Conservation (phyloP, 2,329 filamentous ascomycete species). For the Hirsutella minnesotensis region DNA sequence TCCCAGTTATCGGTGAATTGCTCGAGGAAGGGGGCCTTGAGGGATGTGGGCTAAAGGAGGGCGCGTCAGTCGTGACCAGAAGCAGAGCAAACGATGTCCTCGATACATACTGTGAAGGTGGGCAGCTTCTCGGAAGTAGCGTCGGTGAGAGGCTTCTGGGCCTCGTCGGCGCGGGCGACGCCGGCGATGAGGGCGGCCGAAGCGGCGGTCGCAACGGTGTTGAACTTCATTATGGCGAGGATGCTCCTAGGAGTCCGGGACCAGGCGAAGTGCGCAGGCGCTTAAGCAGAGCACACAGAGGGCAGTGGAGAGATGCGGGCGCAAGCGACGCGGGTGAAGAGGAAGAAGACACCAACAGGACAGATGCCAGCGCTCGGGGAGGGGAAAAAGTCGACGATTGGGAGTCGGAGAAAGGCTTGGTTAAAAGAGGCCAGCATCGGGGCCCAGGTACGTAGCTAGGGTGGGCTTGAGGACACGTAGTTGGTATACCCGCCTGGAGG, state of each 20-base stretch:
- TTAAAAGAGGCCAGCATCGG: neutral
- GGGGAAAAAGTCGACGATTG: neutral
- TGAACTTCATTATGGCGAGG: conserved; percentile 65
- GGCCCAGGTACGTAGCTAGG: neutral
- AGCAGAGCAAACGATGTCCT: neutral
- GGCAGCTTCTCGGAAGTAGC: conserved; percentile 51
- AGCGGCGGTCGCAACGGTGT: conserved; percentile 63
- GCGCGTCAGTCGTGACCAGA: neutral
- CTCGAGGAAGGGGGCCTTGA: conserved; percentile 94
- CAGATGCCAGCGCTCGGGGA: neutral
- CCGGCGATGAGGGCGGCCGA: conserved; percentile 62
- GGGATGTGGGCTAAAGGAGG: conserved; percentile 56
- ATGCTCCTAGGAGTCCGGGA: conserved; percentile 1
- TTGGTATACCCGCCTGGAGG: neutral
- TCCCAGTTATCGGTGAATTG: conserved; percentile 98
- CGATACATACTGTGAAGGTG: conserved; percentile 69
- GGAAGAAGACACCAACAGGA: neutral
- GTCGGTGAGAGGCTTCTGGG: conserved; percentile 42
- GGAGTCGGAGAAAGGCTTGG: conserved; percentile 1
- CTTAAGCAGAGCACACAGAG: conserved; percentile 4
- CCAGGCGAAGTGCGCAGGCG: conserved; percentile 12
- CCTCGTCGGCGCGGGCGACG: conserved; percentile 57
- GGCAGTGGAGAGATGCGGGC: neutral
- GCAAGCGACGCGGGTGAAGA: neutral
- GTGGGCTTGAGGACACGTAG: conserved; percentile 3